Conservation (phyloP, 1,284 basidiomycete species). For the Ustilago nuda region DNA sequence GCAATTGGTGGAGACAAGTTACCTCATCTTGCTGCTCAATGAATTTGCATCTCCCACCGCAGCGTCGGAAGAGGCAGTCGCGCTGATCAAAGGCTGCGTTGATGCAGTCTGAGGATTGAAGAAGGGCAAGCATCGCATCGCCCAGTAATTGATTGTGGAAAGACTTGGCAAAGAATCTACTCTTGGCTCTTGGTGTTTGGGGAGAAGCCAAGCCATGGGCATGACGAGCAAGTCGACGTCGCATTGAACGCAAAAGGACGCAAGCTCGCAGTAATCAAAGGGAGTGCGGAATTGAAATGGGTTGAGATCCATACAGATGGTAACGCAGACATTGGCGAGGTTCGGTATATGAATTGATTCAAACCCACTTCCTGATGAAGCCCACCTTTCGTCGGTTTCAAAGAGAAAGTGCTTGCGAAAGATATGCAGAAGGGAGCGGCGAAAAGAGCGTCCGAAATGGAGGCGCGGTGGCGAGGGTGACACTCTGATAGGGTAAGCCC, state of each 20-base stretch:
- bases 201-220: constrained; percentile 66
- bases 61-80: background rate
- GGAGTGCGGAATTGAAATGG: constrained; percentile 72
- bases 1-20: too few relatives aligned
- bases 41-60: background rate
- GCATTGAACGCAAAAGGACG: constrained; percentile 75
- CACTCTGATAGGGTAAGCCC: too few relatives aligned
- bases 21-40: too few relatives aligned
- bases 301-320: constrained; percentile 69
- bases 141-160: constrained; percentile 63
- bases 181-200: constrained; percentile 21
- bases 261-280: constrained; percentile 82
- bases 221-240: constrained; percentile 78
- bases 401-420: constrained; percentile 71
- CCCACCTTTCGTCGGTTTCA: constrained; percentile 86
- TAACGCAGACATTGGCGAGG: constrained; percentile 73
- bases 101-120: constrained; percentile 18
- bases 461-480: constrained; percentile 66
- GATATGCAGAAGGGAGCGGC: constrained; percentile 75
- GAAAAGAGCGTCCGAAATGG: constrained; percentile 82
- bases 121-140: constrained; percentile 51
- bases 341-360: constrained; percentile 75
- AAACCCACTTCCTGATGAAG: constrained; percentile 81
- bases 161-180: constrained; percentile 24
- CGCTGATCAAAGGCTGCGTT: background rate